phyloP scores from a whole-genome alignment of 2,329 filamentous ascomycete genomes.

The Elsinoe fawcettii region DNA sequence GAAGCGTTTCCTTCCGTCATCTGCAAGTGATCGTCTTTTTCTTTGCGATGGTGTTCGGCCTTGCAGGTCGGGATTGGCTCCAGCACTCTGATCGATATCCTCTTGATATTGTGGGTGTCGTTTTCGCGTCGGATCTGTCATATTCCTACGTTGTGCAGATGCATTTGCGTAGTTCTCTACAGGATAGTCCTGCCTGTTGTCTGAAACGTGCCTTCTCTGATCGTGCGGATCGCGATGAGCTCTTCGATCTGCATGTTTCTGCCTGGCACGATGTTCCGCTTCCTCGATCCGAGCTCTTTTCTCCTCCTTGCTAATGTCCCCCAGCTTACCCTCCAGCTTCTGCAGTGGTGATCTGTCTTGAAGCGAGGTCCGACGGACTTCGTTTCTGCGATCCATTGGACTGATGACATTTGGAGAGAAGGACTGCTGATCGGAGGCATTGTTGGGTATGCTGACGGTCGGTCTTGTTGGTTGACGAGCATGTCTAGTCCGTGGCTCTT shows the following conservation, averaged over 20 bases:
- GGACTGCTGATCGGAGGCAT: neutral
- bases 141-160: constrained; percentile 4
- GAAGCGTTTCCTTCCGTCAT: constrained; percentile 15
- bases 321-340: constrained; percentile 81
- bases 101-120: neutral
- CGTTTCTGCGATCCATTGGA: constrained; percentile 1
- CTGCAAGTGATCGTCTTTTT: neutral
- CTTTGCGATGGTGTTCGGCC: constrained; percentile 1
- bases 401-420: neutral
- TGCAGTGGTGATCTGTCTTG: constrained; percentile 84
- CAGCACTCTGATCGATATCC: neutral
- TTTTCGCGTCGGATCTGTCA: neutral
- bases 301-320: constrained; percentile 92
- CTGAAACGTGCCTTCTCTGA: constrained; percentile 19
- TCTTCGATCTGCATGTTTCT: constrained; percentile 35
- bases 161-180: neutral
- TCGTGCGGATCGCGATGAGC: constrained; percentile 32
- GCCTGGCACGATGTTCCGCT: constrained; percentile 65
- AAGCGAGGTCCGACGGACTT: constrained; percentile 49
- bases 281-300: constrained; percentile 78
- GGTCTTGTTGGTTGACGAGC: constrained; percentile 6
- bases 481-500: neutral
- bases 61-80: neutral
- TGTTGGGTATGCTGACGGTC: constrained; percentile 1
- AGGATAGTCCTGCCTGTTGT: neutral